Evolutionary conservation across 2,329 filamentous ascomycete species (phyloP).

Genomic region (Pseudogymnoascus sp.): DNA sequence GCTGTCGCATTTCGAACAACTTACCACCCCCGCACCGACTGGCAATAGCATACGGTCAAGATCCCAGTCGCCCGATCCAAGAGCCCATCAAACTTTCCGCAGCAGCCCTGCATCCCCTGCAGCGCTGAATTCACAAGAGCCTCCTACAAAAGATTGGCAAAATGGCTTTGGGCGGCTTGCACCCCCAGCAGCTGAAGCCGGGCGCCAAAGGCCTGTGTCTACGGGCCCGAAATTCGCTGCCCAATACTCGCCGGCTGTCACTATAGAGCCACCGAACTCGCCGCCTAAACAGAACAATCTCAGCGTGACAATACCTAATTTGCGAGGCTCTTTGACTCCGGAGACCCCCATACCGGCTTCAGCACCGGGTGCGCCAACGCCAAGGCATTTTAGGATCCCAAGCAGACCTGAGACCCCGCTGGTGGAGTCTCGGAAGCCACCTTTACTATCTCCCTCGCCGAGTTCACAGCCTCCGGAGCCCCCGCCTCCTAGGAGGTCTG

Average conservation of each 20-base stretch:
- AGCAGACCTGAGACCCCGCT: conserved; percentile 48
- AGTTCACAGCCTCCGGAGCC: conserved; percentile 52
- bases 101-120: not conserved
- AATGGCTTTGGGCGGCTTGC: not conserved
- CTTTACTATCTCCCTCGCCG: conserved; percentile 31
- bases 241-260: conserved; percentile 51
- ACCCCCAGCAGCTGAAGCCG: not conserved
- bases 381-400: conserved; percentile 45
- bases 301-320: conserved; percentile 24
- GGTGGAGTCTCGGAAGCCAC: conserved; percentile 41
- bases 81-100: not conserved
- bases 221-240: not conserved
- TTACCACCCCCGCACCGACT: not conserved
- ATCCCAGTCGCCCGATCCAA: conserved; percentile 8
- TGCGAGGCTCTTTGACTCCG: conserved; percentile 29
- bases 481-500: conserved; percentile 56
- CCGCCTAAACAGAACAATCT: conserved; percentile 44
- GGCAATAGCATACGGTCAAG: conserved; percentile 4
- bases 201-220: not conserved
- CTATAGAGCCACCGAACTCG: conserved; percentile 62
- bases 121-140: not conserved
- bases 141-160: not conserved
- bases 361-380: conserved; percentile 30
- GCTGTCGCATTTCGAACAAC: conserved; percentile 70
- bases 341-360: conserved; percentile 41